Percentiles rank a stretch among this genome's conserved stretches.
These are phyloP conservation scores for Halenospora varia DNA, from an alignment of 495 filamentous ascomycete species.

Conservation along the genomic window DNA sequence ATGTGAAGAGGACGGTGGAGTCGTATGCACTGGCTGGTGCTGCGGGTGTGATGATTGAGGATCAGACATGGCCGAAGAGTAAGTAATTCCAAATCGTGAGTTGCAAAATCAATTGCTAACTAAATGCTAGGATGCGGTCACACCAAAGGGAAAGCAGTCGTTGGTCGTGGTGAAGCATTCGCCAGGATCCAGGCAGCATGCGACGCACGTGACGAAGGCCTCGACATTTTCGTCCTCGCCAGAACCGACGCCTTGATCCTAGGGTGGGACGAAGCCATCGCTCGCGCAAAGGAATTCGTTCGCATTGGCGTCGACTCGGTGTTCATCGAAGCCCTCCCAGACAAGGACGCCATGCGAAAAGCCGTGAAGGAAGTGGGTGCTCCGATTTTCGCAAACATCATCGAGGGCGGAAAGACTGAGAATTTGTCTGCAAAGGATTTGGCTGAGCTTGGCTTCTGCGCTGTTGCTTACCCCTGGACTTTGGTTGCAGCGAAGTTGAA, in stretches of 20 bases:
- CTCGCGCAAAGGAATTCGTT: constrained; percentile 28
- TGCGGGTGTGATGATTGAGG: constrained; percentile 40
- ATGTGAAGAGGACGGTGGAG: constrained; percentile 38
- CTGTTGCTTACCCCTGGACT: constrained; percentile 40
- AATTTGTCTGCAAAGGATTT: constrained; percentile 37
- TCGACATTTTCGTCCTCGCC: constrained; percentile 39
- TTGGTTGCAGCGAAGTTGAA: constrained; percentile 39
- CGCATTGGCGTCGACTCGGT: constrained; percentile 35
- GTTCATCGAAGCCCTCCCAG: constrained; percentile 40
- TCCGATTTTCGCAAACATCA: constrained; percentile 40
- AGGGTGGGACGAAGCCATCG: constrained; percentile 31
- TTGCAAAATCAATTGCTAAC: not conserved
- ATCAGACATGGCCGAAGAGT: constrained; percentile 40
- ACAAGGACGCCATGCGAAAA: constrained; percentile 33
- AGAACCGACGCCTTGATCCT: constrained; percentile 31
- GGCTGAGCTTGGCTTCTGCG: constrained; percentile 32
- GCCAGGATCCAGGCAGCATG: constrained; percentile 37
- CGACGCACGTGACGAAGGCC: constrained; percentile 38
- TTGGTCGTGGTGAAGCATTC: constrained; percentile 37
- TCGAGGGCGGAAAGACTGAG: constrained; percentile 39
- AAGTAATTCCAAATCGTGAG: not conserved
- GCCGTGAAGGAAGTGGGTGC: constrained; percentile 32
- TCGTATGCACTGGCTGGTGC: constrained; percentile 34
- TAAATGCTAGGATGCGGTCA: constrained; percentile 35
- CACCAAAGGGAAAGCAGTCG: constrained; percentile 40